Percentiles rank a stretch among this genome's conserved stretches.
phyloP scores from a whole-genome alignment of 176 grass and related monocot genomes.

The Eragrostis nindensis region DNA sequence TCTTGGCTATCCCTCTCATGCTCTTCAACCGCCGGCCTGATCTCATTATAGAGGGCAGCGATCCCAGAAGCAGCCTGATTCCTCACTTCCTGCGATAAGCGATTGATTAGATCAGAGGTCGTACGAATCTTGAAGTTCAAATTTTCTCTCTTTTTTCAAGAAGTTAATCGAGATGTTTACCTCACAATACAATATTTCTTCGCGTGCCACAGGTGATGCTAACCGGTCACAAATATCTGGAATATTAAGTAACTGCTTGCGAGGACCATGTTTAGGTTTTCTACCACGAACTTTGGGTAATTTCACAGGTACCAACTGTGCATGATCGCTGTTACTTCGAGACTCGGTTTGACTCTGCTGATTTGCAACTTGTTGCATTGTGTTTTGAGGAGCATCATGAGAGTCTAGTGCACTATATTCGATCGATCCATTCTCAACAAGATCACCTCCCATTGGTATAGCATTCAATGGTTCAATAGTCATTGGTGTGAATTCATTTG shows the following conservation, averaged over 20 bases:
- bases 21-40: constrained; percentile 91
- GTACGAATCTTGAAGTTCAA: constrained; percentile 11
- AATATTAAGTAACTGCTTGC: constrained; percentile 57
- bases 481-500: constrained; percentile 51
- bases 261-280: constrained; percentile 64
- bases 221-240: constrained; percentile 67
- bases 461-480: constrained; percentile 68
- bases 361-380: constrained; percentile 39
- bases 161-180: constrained; percentile 36
- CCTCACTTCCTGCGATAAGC: constrained; percentile 62
- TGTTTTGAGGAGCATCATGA: constrained; percentile 45
- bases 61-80: constrained; percentile 65
- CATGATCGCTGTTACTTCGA: constrained; percentile 40
- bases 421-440: constrained; percentile 53
- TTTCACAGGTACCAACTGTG: constrained; percentile 47
- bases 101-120: constrained; percentile 16
- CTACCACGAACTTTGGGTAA: constrained; percentile 53
- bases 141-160: neutral
- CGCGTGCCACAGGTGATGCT: constrained; percentile 60
- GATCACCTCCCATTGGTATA: constrained; percentile 68
- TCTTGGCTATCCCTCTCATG: constrained; percentile 95
- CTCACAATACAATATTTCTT: constrained; percentile 85
- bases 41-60: constrained; percentile 77
- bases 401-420: constrained; percentile 41
- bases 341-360: constrained; percentile 36